A percentile compares a stretch with the other conserved stretches of the same genome.
Conservation (phyloP, 257 asterid genomes). For the Fraxinus pennsylvanica region DNA sequence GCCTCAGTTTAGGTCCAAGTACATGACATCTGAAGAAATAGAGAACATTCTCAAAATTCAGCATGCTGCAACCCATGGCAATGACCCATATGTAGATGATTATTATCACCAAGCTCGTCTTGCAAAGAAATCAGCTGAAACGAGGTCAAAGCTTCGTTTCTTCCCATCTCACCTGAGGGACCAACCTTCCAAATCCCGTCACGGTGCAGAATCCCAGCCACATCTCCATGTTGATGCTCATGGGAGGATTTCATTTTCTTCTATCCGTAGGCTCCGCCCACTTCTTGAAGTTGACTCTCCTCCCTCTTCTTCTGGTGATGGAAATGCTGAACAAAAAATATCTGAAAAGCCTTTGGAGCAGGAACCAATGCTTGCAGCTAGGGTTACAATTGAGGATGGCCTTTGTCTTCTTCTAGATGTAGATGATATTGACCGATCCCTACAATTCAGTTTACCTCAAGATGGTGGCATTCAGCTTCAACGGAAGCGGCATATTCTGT, state of each 20-base stretch:
- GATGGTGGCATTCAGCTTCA: slow-evolving; percentile 43
- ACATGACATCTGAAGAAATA: slow-evolving; percentile 38
- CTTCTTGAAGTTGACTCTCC: slow-evolving; percentile 39
- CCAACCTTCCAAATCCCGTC: slow-evolving; percentile 29
- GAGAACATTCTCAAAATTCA: slow-evolving; percentile 38
- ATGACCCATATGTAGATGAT: slow-evolving; percentile 39
- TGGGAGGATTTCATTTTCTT: slow-evolving; percentile 36
- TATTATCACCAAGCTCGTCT: slow-evolving; percentile 42
- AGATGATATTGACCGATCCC: slow-evolving; percentile 37
- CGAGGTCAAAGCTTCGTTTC: slow-evolving; percentile 27
- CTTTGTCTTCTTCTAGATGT: slow-evolving; percentile 37
- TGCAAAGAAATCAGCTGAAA: slow-evolving; percentile 29
- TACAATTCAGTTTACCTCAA: slow-evolving; percentile 33
- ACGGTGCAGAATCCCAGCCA: slow-evolving; percentile 29
- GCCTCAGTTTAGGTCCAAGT: slow-evolving; percentile 36
- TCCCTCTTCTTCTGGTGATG: slow-evolving; percentile 21
- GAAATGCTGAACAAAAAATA: slow-evolving; percentile 24
- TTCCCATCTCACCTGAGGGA: slow-evolving; percentile 30
- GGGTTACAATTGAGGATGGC: slow-evolving; percentile 37
- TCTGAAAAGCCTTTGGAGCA: slow-evolving; percentile 36
- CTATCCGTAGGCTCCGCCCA: slow-evolving; percentile 38
- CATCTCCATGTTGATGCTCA: slow-evolving; percentile 40
- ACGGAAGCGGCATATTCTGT: slow-evolving; percentile 44
- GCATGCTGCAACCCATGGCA: slow-evolving; percentile 35
- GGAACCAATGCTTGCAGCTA: slow-evolving; percentile 41